Evolutionary conservation across 352 stramenopile species (phyloP).

Genomic region (Globisporangium echinulatum): DNA sequence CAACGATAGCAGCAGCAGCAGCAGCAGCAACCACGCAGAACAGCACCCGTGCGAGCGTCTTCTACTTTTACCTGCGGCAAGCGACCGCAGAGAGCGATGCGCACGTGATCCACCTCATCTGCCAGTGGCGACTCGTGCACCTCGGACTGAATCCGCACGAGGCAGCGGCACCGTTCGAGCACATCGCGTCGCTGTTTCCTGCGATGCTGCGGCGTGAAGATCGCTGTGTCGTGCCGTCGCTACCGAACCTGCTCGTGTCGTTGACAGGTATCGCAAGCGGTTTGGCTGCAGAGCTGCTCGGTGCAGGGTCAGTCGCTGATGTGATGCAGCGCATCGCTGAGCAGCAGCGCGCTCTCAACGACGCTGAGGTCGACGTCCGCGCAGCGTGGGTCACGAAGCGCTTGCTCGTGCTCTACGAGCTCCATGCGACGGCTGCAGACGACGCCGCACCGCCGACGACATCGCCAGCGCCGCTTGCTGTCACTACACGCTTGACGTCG

Average conservation of each 20-base stretch:
- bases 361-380: not conserved
- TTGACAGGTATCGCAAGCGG: conserved; percentile 20
- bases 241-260: conserved; percentile 3
- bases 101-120: conserved; percentile 43
- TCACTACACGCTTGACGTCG: not conserved
- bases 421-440: not conserved
- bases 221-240: no score
- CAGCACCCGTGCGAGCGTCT: conserved; percentile 8
- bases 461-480: no score
- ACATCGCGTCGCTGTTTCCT: conserved; percentile 35
- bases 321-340: not conserved
- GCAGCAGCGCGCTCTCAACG: not conserved
- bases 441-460: not conserved
- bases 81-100: conserved; percentile 29
- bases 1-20: not conserved
- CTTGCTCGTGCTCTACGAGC: conserved; percentile 9
- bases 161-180: conserved; percentile 47
- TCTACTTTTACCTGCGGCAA: conserved; percentile 51
- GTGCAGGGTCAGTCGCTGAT: not conserved
- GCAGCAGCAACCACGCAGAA: not conserved
- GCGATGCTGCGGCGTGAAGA: conserved; percentile 5
- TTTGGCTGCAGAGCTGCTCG: conserved; percentile 12
- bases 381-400: conserved; percentile 16
- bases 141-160: conserved; percentile 38
- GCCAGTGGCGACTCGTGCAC: conserved; percentile 49